Base-by-base conservation (phyloP, 495 filamentous ascomycete genomes). In the Penicillium coprophilum region DNA sequence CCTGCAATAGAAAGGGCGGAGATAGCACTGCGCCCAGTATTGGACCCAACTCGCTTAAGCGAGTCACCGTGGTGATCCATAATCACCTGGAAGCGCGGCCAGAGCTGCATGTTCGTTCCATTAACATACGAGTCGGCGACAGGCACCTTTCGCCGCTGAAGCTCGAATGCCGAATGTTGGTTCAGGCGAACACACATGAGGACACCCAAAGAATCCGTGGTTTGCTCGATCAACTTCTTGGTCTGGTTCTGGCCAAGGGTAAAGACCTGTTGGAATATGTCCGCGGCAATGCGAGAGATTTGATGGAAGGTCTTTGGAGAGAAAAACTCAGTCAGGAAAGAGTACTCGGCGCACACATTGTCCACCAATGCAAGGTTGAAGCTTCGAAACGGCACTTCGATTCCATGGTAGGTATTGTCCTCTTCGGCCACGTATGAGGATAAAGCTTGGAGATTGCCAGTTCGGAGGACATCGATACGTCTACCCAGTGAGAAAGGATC, bases 291-390 rank as follows among this genome's bases (percentile, higher is more conserved):
- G 50, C 81, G 79, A 17, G 83, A 83, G 36, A 84, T 74, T 57
- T 83, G 70, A 31, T 80, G 77, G 55, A 80, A 82, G 17, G 75
- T 73, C 59, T 80, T 69, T 58, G 89, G 77, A 11, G 85, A 81
- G 80, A 98, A 96, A 76, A 96, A 96, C 24, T 88, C 78, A 1
- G 90, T 88, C 46, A 97, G 82, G 64, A 98, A 97, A 9, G 89
- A 87, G 71, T 97, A 97, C 70, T 98, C 94, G 20, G 91, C 85
- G n/a, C 90, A 89, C 2, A 89, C 86, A 65, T 98, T 98, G 75
- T 97, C 94, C 55, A 96, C 79, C 20, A 98, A 78, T 2, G 94
- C 94, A 30, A 94, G 83, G 64, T 96, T 96, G 79, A 96, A 97
- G 64, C 94, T 89, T 27, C 88, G 85, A 72, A 98, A 98, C 13